Percentiles rank a stretch among this genome's conserved stretches.
phyloP scores from a whole-genome alignment of 2,329 filamentous ascomycete species.

The Nothomitra cinnamomea region DNA sequence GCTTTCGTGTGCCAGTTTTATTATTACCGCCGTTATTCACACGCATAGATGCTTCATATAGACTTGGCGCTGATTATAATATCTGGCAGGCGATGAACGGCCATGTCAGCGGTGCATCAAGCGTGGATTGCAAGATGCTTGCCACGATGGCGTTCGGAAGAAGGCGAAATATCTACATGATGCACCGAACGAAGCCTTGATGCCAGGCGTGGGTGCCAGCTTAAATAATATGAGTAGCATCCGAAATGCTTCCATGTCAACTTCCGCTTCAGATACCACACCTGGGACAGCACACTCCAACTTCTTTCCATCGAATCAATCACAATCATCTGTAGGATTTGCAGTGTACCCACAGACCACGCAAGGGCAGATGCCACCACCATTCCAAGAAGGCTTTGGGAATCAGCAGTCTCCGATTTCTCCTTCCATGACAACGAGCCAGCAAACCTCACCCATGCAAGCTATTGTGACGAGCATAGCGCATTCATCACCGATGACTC shows the following conservation, averaged over 20 bases:
- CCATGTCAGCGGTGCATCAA: conserved; percentile 92
- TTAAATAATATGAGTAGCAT: conserved; percentile 41
- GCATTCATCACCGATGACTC: conserved; percentile 18
- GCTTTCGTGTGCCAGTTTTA: not conserved
- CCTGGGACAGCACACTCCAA: conserved; percentile 11
- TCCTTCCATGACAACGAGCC: conserved; percentile 35
- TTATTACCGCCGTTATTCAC: not conserved
- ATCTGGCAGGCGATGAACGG: conserved; percentile 65
- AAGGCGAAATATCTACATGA: conserved; percentile 99
- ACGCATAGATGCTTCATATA: too few relatives aligned
- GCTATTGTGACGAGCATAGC: conserved; percentile 25
- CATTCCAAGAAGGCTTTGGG: conserved; percentile 30
- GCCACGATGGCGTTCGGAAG: conserved; percentile 91
- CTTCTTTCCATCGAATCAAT: conserved; percentile 23
- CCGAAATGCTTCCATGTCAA: conserved; percentile 17
- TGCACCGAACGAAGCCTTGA: conserved; percentile 72
- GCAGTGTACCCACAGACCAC: conserved; percentile 16
- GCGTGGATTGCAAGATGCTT: conserved; percentile 74
- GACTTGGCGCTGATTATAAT: not conserved
- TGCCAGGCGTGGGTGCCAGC: conserved; percentile 63
- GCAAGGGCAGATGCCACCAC: conserved; percentile 24
- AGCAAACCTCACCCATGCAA: conserved; percentile 29
- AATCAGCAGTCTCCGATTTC: conserved; percentile 57
- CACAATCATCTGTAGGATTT: conserved; percentile 28
- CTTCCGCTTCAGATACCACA: conserved; percentile 15